Evolutionary conservation across 495 filamentous ascomycete species (phyloP), one percentile per base, ranked within the genome.

Genomic region (Sabuloglossum arenarium): DNA sequence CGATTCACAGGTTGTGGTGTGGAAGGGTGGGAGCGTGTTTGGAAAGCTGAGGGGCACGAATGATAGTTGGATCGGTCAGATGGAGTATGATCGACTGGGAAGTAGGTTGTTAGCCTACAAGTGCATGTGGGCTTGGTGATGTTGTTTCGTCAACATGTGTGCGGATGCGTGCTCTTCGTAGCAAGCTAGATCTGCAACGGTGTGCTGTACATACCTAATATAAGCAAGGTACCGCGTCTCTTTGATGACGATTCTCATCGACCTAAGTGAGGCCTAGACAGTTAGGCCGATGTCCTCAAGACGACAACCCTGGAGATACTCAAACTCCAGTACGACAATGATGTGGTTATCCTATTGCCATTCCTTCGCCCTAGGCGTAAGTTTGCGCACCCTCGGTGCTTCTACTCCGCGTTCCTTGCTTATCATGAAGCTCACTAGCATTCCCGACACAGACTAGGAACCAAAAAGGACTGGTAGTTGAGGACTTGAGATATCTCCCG

Each of bases 11-110:
- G 88, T 95, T 6, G 85, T 97, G 30, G 83, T 84, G 6, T 98
- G 91, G 91, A 98, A 98, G 74, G 91, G 91, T 1, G 93, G 85
- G 3, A 94, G 88, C 63, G 86, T 98, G 28, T 98, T 96, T 73
- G 88, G 86, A n/a, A 90, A 94, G 70, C 70, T 98, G 64, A 76
- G 68, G 58, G 70, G 73, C 29, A 86, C 84, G 10, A 95, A 96
- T 68, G 93, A 98, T 69, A 87, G 81, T 67, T 97, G 91, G 91
- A 87, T 97, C 60, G 82, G 82, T 0, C 74, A 78, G 55, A 70
- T 81, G 56, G 91, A 97, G 69, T 97, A 93, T 69, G 87, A 96
- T 66, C 78, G 86, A 59, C 67, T 94, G 43, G 88, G 91, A 37
- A 76, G 76, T 34, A 77, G 91, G 60, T 68, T 87, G 45, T 68